Percentiles rank a stretch among this genome's conserved stretches.
These are phyloP conservation scores for Ophiostoma piceae DNA, from an alignment of 2,329 filamentous ascomycete species.

Conservation along the genomic window DNA sequence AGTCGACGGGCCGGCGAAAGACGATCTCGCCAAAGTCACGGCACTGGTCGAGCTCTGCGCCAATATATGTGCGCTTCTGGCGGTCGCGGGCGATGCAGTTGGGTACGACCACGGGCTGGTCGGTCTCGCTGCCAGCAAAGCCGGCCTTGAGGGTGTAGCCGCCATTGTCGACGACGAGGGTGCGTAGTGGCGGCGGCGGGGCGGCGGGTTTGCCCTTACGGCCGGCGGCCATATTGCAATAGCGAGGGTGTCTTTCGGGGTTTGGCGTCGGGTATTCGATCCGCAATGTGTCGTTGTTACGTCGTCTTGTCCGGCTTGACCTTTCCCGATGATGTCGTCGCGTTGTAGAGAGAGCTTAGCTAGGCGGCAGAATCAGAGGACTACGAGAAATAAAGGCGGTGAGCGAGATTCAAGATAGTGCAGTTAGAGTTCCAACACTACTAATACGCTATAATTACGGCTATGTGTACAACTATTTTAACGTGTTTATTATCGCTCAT, in stretches of 20 bases:
- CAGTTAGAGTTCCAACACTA: neutral
- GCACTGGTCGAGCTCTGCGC: conserved; percentile 68
- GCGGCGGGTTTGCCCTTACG: conserved; percentile 46
- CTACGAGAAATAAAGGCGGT: neutral
- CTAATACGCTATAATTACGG: neutral
- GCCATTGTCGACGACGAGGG: conserved; percentile 90
- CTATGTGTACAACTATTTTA: neutral
- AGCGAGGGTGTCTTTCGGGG: neutral
- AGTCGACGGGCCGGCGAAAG: conserved; percentile 86
- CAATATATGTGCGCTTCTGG: conserved; percentile 72
- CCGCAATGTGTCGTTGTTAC: neutral
- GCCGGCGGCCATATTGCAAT: conserved; percentile 39
- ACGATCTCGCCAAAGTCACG: conserved; percentile 83
- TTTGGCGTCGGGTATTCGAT: neutral
- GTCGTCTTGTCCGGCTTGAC: neutral
- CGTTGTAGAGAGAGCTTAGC: neutral
- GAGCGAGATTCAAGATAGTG: neutral
- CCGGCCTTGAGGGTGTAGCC: conserved; percentile 89
- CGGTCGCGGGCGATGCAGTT: conserved; percentile 86
- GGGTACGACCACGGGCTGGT: conserved; percentile 64
- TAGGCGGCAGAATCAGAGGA: neutral
- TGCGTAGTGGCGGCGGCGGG: conserved; percentile 54
- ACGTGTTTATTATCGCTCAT: neutral
- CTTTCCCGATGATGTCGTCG: neutral
- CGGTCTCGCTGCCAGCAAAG: conserved; percentile 48